Conservation (phyloP, 805 yeast genomes). For the Dipodascus geniculatus region DNA sequence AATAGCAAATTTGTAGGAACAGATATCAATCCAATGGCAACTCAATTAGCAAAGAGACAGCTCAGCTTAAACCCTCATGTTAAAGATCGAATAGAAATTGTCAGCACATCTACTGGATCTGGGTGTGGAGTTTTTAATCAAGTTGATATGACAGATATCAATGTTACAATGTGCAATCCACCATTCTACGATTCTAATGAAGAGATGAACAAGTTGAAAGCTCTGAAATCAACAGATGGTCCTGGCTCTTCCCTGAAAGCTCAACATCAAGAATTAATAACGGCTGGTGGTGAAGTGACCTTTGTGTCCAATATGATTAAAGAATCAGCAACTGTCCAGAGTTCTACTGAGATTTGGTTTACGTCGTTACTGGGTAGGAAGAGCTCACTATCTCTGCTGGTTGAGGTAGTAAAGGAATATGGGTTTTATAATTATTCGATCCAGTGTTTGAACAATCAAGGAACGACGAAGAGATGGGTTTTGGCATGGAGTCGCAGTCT, state of each 20-base stretch:
- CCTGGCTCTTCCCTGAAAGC: conserved; percentile 18
- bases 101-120: neutral
- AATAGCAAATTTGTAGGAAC: conserved; percentile 7
- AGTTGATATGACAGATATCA: conserved; percentile 1
- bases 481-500: conserved; percentile 27
- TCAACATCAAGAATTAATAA: conserved; percentile 28
- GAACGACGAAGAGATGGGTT: conserved; percentile 28
- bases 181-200: conserved; percentile 34
- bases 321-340: conserved; percentile 19
- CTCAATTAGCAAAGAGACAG: conserved; percentile 32
- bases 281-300: conserved; percentile 35
- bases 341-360: conserved; percentile 25
- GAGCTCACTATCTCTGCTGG: conserved; percentile 7
- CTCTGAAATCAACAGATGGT: conserved; percentile 18
- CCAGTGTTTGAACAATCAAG: conserved; percentile 21
- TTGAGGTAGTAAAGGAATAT: conserved; percentile 5
- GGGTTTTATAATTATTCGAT: conserved; percentile 21
- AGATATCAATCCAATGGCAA: conserved; percentile 27
- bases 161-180: conserved; percentile 39
- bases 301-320: conserved; percentile 29
- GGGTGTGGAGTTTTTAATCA: neutral
- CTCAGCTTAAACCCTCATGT: conserved; percentile 22
- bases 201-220: conserved; percentile 23
- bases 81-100: neutral
- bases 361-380: conserved; percentile 30